Evolutionary conservation across 2,329 filamentous ascomycete species (phyloP).

Genomic region (Talaromyces albobiverticillius): DNA sequence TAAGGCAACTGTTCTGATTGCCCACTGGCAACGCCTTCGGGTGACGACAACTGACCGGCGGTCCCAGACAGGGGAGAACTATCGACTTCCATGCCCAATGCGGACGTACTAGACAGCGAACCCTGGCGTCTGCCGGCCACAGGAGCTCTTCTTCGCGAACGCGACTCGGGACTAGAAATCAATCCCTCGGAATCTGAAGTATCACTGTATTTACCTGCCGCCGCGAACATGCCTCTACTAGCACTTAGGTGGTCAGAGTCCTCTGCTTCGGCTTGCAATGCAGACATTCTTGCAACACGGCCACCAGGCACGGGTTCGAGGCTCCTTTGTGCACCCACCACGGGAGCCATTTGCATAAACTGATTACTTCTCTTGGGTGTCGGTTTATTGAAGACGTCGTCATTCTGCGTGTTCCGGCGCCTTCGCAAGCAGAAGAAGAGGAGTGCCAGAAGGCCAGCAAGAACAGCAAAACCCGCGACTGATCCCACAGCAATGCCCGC

Average conservation of each 20-base stretch:
- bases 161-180: conserved; percentile 68
- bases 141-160: conserved; percentile 49
- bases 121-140: conserved; percentile 66
- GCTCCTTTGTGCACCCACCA: conserved; percentile 41
- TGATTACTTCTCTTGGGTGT: conserved; percentile 56
- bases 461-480: conserved; percentile 65
- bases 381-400: conserved; percentile 86
- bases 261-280: conserved; percentile 72
- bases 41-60: conserved; percentile 75
- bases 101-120: conserved; percentile 84
- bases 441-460: conserved; percentile 62
- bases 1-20: conserved; percentile 94
- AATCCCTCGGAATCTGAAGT: conserved; percentile 64
- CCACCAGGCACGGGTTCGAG: conserved; percentile 80
- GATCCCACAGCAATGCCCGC: conserved; percentile 52
- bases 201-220: conserved; percentile 51
- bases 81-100: conserved; percentile 64
- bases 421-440: conserved; percentile 60
- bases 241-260: conserved; percentile 46
- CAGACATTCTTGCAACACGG: conserved; percentile 92
- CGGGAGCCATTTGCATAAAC: conserved; percentile 41
- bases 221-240: conserved; percentile 39
- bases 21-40: conserved; percentile 76
- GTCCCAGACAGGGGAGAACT: conserved; percentile 69
- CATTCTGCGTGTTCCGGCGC: conserved; percentile 52